Conservation (phyloP, 2,329 filamentous ascomycete species). For the Blumeria graminis region DNA sequence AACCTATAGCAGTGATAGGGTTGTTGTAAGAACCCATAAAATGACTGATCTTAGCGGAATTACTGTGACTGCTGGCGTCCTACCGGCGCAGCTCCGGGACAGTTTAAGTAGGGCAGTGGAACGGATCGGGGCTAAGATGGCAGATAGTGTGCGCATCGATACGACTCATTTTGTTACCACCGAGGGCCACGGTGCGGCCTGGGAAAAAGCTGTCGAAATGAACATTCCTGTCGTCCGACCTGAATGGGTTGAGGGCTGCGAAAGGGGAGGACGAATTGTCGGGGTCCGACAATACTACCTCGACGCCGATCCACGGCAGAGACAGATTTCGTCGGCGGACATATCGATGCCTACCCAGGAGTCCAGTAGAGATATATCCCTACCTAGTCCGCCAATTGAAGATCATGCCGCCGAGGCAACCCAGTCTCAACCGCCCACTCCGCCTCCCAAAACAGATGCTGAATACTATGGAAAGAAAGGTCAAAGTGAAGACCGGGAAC, state of each 20-base stretch:
- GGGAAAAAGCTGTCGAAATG: conserved; percentile 94
- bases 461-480: conserved; percentile 10
- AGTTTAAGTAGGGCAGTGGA: conserved; percentile 52
- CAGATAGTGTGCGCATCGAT: conserved; percentile 78
- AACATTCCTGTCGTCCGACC: conserved; percentile 93
- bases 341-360: conserved; percentile 6
- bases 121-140: conserved; percentile 76
- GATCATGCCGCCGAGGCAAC: conserved; percentile 11
- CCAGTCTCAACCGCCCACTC: conserved; percentile 11
- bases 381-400: conserved; percentile 4
- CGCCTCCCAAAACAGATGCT: conserved; percentile 9
- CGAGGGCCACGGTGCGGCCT: conserved; percentile 66
- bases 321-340: conserved; percentile 10
- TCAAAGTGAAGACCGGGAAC: conserved; percentile 6
- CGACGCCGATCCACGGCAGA: conserved; percentile 38
- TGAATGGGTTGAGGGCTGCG: conserved; percentile 95
- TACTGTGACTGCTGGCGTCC: conserved; percentile 73
- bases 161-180: conserved; percentile 97
- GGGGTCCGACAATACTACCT: conserved; percentile 92
- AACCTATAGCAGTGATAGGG: conserved; percentile 59
- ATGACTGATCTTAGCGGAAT: conserved; percentile 95
- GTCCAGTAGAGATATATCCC: conserved; percentile 6
- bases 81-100: conserved; percentile 50
- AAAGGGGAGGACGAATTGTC: conserved; percentile 74
- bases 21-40: conserved; percentile 80